Base-by-base conservation (phyloP, 2,329 filamentous ascomycete species). In the Bipolaris cookei region DNA sequence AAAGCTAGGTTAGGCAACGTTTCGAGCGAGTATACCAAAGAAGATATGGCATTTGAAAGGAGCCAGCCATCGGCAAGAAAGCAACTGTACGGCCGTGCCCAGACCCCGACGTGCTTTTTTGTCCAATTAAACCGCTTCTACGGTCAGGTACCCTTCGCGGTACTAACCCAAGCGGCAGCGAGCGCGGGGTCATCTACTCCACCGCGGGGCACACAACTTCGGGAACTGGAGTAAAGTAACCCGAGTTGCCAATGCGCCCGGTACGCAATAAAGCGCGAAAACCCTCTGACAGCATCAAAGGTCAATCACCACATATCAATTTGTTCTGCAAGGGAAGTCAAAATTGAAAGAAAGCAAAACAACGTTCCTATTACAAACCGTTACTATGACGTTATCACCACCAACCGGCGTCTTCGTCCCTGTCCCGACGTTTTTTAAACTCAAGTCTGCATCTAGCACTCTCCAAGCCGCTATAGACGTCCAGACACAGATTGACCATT, bases 381-480 rank as follows among this genome's bases (percentile, higher is more conserved):
- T 53, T 57, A 50, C 41, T 5, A 72, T 73, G 72, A 58, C 63
- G 46, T 65, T 63, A 54, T 66, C 67, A 48, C 72, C 72, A 49
- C 72, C 73, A n/a, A 72, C 72, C 6, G 74, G 73, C 61, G 73
- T 76, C 60, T 75, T 75, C 66, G 74, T 76, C 11, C 73, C 74
- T 41, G 81, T 87, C 41, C 86, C 86, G 5, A 89, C 87, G 47
- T 89, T 89, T 79, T 89, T 88, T 78, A 81, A 85, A 75, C 65
- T 79, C 69, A 54, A 61, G 11, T 74, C 80, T 28, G 70, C 77
- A 45, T 81, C 80, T 57, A 75, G 80, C 44, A 64, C 79, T 6
- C 71, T 81, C 43, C 79, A 82, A 44, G 77, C 84, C 23, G 78
- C 82, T 6, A 77, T 88, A 48, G 86, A 89, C 65, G 75, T 86